Base-by-base conservation (phyloP, 345 rosid genomes). In the Euphorbia tirucalli region DNA sequence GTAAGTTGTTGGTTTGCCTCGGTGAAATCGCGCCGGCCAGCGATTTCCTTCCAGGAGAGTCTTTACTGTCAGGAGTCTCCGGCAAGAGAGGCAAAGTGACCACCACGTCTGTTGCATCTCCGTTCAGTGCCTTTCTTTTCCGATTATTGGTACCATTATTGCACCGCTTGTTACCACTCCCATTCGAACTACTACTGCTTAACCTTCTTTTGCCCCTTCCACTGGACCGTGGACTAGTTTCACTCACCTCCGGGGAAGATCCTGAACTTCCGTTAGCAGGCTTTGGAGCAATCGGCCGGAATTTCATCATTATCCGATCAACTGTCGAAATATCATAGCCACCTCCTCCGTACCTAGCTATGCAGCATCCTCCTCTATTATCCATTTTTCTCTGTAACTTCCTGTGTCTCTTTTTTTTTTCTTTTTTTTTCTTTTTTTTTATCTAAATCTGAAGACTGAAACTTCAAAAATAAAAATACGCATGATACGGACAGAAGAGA, bases 241-340 rank as follows among this genome's bases (percentile, higher is more conserved):
- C 82, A 27, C 79, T 68, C 24, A 71, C 71, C 27, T 80, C 87
- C 5, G 70, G 39, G 3, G 39, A 35, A 7, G 39, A 35, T 35
- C 3, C 7, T 35, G 39, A 35, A 35, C 4, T 35, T 7, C 39
- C 39, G 39, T 3, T 35, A 7, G 39, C 7, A 35, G 70, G 0
- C 65, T 89, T 93, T 1, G 98, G 98, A 16, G 95, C 95, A 54
- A 93, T 93, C 25, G 97, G 98, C 63, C 97, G 82, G 82, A 85
- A 93, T 54, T 87, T 81, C 15, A 87, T 84, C 98, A 91, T 93
- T 79, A 93, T 88, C 71, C 85, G 84, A 67, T 93, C 85, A 15
- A 87, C 87, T 66, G 85, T 86, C 0, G 96, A 83, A 74, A 84
- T 84, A 66, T 84, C 88, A 59, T 85, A 88, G 62, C 79, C 74